Base-by-base conservation (phyloP, 2,329 filamentous ascomycete species). In the Tricladium varicosporioides region DNA sequence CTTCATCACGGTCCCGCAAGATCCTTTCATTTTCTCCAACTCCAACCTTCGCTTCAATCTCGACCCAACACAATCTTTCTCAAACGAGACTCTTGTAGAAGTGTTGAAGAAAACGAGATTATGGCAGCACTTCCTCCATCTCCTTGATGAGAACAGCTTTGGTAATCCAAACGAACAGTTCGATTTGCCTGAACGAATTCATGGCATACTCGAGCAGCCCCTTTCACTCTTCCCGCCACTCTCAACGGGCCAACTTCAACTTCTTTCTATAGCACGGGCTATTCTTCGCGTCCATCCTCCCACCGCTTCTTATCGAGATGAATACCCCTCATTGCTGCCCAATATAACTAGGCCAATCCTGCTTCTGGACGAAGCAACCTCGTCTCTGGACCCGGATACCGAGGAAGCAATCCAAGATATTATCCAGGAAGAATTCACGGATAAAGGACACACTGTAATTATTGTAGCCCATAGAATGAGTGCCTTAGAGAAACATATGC, bases 1-100 rank as follows among this genome's bases (percentile, higher is more conserved):
- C 49, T 92, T 97, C 66, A 96, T 93, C 1, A 96, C 97, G 73
- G 92, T 97, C 53, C 93, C 93, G 16, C 92, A 97, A 75, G 92
- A 97, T 69, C 92, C 89, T 54, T 96, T 92, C 0, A 78, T 96
- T 1, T 96, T 96, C 74, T 91, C 85, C 5, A 11, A 40, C 4
- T 4, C 36, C 4, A 40, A n/a, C 36, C 36, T 40, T n/a, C 36
- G 36, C n/a, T 40, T 40, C 36, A 40, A 40, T 10, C 36, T 40
- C n/a, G 36, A 40, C n/a, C 11, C 36, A 5, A 4, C 36, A 10
- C 5, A 10, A 11, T 2, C 5, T 40, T 10, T 40, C n/a, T 40
- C 36, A 40, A 10, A 40, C n/a, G 36, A 40, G n/a, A 40, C 36
- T 5, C 9, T 40, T 5, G 36, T 40, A 4, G 11, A 40, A 40